Evolutionary conservation across 805 yeast genomes (phyloP).

Genomic region (Pichia occidentalis): DNA sequence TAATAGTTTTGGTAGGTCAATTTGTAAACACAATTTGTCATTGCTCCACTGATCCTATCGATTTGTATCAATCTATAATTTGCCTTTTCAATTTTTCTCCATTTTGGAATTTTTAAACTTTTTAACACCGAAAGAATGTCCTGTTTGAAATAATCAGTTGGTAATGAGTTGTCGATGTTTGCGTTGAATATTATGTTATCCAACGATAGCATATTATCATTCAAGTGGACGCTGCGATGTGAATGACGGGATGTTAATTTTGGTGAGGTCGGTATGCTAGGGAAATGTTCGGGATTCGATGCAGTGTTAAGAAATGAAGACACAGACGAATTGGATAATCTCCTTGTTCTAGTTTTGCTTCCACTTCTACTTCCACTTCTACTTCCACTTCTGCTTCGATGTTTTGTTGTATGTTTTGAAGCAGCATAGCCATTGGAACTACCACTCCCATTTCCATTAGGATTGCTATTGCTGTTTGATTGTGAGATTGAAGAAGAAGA

Average conservation of each 20-base stretch:
- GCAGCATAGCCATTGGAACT: no score
- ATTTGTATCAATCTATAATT: conserved; percentile 42
- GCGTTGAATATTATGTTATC: conserved; percentile 37
- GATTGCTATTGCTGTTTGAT: no score
- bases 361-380: conserved; percentile 3
- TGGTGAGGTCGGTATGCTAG: not conserved
- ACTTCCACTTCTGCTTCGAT: no score
- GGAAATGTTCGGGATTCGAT: no score
- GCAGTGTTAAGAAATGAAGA: no score
- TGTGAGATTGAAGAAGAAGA: no score
- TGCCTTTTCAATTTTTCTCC: conserved; percentile 53
- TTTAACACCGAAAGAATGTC: conserved; percentile 65
- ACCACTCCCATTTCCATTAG: no score
- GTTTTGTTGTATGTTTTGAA: no score
- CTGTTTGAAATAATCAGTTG: conserved; percentile 76
- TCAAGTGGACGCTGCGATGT: no score
- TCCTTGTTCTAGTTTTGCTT: conserved; percentile 6
- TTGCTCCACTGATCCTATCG: conserved; percentile 79
- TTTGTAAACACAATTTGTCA: conserved; percentile 84
- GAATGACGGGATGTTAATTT: not conserved
- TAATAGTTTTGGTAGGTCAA: conserved; percentile 39
- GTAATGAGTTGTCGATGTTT: conserved; percentile 67
- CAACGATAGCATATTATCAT: no score
- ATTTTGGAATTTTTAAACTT: conserved; percentile 62
- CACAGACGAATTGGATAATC: conserved; percentile 1